Evolutionary conservation across 2,329 filamentous ascomycete species (phyloP).

Genomic region (Fusarium sp.): DNA sequence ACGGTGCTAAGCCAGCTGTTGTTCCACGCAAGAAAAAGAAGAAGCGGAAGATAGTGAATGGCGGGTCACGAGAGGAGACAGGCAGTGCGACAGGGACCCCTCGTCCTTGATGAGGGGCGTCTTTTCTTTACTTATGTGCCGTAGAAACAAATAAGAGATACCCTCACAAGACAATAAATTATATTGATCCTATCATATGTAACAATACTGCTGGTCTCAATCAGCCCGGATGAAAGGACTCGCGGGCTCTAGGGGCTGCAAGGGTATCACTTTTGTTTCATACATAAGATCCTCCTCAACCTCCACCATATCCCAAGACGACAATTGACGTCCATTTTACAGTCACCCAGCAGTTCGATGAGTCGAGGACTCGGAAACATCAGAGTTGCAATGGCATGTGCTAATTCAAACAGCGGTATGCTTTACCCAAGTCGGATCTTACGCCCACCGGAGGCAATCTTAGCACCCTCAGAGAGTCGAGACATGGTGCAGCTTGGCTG

Average conservation of each 20-base stretch:
- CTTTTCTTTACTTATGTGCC: slow-evolving; percentile 40
- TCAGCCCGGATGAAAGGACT: neutral
- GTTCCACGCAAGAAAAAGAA: slow-evolving; percentile 78
- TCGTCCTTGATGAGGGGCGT: slow-evolving; percentile 47
- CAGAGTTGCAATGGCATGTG: neutral
- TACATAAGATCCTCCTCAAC: neutral
- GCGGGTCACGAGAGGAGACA: slow-evolving; percentile 64
- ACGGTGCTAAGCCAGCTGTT: slow-evolving; percentile 81
- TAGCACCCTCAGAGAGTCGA: slow-evolving; percentile 67
- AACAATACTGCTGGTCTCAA: neutral
- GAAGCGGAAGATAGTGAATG: slow-evolving; percentile 73
- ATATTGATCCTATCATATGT: neutral
- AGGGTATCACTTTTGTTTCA: slow-evolving; percentile 45
- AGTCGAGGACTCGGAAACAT: neutral
- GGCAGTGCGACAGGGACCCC: slow-evolving; percentile 71
- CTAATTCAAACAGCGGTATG: neutral
- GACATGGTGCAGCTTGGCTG: slow-evolving; percentile 90
- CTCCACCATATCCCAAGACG: neutral
- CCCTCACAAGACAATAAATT: slow-evolving; percentile 11
- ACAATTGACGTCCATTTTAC: neutral
- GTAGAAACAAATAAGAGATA: slow-evolving; percentile 40
- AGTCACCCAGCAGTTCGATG: neutral
- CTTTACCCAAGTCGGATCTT: slow-evolving; percentile 55
- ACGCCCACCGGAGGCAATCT: slow-evolving; percentile 66
- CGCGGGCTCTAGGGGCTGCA: slow-evolving; percentile 36